Base-by-base conservation (phyloP, 192 early-diverging fungal species). In the Coemansia sp. region DNA sequence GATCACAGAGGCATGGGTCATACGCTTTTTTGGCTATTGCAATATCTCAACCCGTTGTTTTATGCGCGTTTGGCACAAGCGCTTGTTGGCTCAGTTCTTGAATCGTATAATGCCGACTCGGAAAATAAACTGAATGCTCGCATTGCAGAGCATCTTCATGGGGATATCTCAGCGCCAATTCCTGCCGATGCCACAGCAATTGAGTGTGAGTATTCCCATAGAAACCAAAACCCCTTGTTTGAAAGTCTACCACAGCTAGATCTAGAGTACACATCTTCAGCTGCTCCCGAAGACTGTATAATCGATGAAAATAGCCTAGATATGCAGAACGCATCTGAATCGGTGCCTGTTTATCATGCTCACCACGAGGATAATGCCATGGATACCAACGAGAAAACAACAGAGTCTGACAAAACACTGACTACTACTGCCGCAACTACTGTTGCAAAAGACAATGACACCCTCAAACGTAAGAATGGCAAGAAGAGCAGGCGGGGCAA, bases 41-140 rank as follows among this genome's bases (percentile, higher is more conserved):
- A 71, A 20, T 81, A 71, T 20, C 44, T 81, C 10, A 81, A 81
- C 26, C 78, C 78, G n/a, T 54, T 81, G 28, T 68, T 74, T 28
- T 81, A 81, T 17, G 78, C 72, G 15, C 72, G 78, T 17, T 20
- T 81, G 40, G 72, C 65, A 0, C 78, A 81, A 46, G 62, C 68
- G 12, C 63, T 73, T 34, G 62, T 79, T 21, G 44, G 65, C 51
- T 64, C 72, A 3, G 69, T 74, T 8, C 62, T 81, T 26, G 57
- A 63, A 26, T 68, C 65, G 3, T 59, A 72, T 19, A 34, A 49
- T 15, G 19, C 40, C 1, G 44, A 44, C 20, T 34, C 31, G 8
- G 21, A 14, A 7, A 56, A 21, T 22, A 50, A 31, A 8, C 46
- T 25, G 31, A 56, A 59, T 4, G 34, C 19, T 1, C 66, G 66